Conservation (phyloP, 305 asterid species). For the Fraxinus latifolia region DNA sequence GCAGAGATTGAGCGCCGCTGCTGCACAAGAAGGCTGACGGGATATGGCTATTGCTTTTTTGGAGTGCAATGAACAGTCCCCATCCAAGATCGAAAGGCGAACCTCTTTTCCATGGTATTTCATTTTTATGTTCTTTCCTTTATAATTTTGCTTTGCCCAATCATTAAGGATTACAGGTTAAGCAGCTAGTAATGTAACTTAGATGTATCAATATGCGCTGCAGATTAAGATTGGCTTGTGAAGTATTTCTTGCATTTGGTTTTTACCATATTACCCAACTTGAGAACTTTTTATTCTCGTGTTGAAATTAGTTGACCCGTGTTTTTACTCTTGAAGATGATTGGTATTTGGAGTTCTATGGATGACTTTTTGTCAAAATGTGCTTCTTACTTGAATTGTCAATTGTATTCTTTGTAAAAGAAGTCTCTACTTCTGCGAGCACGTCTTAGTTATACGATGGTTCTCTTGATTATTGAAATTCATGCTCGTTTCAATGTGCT, state of each 20-base stretch:
- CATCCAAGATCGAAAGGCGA: constrained; percentile 23
- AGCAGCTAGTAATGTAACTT: constrained; percentile 45
- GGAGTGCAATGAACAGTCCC: constrained; percentile 9
- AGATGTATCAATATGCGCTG: constrained; percentile 40
- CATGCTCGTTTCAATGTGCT: not conserved
- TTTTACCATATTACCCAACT: constrained; percentile 20
- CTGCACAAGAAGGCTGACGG: constrained; percentile 41
- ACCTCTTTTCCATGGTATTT: constrained; percentile 26
- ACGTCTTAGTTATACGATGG: not conserved
- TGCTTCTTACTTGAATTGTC: not conserved
- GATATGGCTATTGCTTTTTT: not conserved
- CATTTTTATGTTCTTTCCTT: constrained; percentile 26
- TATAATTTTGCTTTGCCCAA: constrained; percentile 31
- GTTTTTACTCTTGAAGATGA: not conserved
- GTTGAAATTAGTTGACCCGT: constrained; percentile 13
- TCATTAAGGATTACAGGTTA: constrained; percentile 29
- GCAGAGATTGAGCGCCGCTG: constrained; percentile 68
- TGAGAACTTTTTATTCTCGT: constrained; percentile 25
- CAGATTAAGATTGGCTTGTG: constrained; percentile 44
- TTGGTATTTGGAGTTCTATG: not conserved
- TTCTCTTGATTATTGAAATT: not conserved
- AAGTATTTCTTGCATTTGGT: constrained; percentile 36
- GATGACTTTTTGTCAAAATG: not conserved
- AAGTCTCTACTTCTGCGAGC: not conserved
- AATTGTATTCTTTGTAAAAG: not conserved